Evolutionary conservation across 2,329 filamentous ascomycete species (phyloP).

Genomic region (Penicillium italicum): DNA sequence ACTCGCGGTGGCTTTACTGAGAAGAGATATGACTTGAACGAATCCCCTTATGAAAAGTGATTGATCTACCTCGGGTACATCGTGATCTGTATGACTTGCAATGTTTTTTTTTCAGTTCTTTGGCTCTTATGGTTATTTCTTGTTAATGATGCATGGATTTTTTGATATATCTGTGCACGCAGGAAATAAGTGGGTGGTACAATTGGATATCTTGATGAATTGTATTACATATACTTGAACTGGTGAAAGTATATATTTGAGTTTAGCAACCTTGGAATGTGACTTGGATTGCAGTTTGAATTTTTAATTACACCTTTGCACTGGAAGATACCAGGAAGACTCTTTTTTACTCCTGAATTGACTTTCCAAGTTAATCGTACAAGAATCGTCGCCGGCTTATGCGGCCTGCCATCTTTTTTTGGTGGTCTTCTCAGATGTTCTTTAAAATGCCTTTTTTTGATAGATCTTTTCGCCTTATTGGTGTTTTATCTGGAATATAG

Average conservation of each 20-base stretch:
- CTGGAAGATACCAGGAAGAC: background rate
- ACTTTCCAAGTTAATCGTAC: background rate
- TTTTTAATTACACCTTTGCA: background rate
- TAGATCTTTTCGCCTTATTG: too few relatives aligned
- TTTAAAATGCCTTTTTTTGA: too few relatives aligned
- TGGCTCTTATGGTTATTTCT: conserved; percentile 3
- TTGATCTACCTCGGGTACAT: conserved; percentile 6
- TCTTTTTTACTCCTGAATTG: background rate
- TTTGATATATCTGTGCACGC: background rate
- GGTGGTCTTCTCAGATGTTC: too few relatives aligned
- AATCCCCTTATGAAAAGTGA: conserved; percentile 30
- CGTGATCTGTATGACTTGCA: conserved; percentile 1
- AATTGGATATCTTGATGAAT: background rate
- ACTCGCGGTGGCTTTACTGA: conserved; percentile 20
- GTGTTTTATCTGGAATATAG: too few relatives aligned
- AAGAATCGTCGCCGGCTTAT: too few relatives aligned
- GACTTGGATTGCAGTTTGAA: background rate
- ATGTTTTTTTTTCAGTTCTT: conserved; percentile 1
- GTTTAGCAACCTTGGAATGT: background rate
- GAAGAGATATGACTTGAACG: conserved; percentile 28
- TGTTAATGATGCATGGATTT: background rate
- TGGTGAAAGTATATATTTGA: background rate
- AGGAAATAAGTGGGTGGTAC: background rate
- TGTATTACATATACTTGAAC: background rate
- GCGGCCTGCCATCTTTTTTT: too few relatives aligned